Evolutionary conservation across 768 basidiomycete species (phyloP).

Genomic region (Kwoniella sp.): DNA sequence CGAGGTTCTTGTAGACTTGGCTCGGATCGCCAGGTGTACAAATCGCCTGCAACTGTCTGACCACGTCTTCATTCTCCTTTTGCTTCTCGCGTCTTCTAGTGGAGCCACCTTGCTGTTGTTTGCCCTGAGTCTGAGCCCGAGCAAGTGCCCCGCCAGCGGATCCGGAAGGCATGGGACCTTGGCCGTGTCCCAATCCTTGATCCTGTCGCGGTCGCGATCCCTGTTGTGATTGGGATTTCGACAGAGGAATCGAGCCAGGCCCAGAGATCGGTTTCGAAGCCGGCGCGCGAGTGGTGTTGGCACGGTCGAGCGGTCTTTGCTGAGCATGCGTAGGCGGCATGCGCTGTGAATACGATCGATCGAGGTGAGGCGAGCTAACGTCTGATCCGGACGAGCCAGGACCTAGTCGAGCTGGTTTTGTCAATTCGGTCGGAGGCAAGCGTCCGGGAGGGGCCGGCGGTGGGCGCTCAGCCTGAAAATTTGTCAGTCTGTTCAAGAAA

Average conservation of each 20-base stretch:
- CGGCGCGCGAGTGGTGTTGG: conserved; percentile 76
- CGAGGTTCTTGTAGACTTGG: conserved; percentile 79
- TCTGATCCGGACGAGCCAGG: conserved; percentile 46
- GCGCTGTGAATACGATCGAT: conserved; percentile 65
- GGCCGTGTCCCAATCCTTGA: too few species aligned
- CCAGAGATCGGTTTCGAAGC: conserved; percentile 37
- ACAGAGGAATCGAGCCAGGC: conserved; percentile 23
- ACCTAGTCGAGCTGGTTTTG: conserved; percentile 34
- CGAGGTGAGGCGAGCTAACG: conserved; percentile 38
- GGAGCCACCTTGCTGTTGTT: conserved; percentile 57
- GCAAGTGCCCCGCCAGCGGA: conserved; percentile 2
- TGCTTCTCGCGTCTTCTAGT: conserved; percentile 79
- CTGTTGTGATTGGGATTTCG: conserved; percentile 49
- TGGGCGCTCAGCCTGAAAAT: conserved; percentile 28
- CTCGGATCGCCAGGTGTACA: conserved; percentile 98
- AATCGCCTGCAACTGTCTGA: conserved; percentile 83
- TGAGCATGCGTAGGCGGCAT: conserved; percentile 68
- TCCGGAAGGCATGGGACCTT: conserved; percentile 17
- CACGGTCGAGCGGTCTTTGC: conserved; percentile 73
- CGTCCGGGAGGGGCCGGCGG: conserved; percentile 36
- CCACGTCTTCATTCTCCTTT: conserved; percentile 69
- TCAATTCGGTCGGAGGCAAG: conserved; percentile 19
- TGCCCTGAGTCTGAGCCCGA: conserved; percentile 27
- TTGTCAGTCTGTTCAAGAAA: neutral
- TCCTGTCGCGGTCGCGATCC: conserved; percentile 20